Percentiles rank a stretch among this genome's conserved stretches.
Evolutionary conservation across 2,329 filamentous ascomycete genomes (phyloP).

Genomic region (Coniochaeta pulveracea): DNA sequence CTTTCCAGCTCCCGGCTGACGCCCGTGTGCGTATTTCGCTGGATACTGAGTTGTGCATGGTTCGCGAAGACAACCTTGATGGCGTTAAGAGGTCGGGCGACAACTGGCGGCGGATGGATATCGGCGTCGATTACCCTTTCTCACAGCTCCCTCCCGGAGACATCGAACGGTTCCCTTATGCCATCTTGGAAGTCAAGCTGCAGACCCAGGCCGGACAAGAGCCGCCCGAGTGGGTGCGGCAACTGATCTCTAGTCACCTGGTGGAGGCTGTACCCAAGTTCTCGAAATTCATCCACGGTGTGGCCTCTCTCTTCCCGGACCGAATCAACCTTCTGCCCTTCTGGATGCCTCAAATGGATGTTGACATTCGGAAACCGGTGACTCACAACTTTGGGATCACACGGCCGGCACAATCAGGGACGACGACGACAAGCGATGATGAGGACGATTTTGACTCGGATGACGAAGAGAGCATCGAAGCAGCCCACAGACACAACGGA

Average conservation of each 20-base stretch:
- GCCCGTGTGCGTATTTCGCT: slow-evolving; percentile 92
- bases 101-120: slow-evolving; percentile 96
- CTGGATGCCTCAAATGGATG: slow-evolving; percentile 98
- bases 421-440: slow-evolving; percentile 66
- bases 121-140: slow-evolving; percentile 93
- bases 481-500: slow-evolving; percentile 14
- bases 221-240: slow-evolving; percentile 90
- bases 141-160: slow-evolving; percentile 76
- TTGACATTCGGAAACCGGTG: slow-evolving; percentile 89
- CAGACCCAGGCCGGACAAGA: slow-evolving; percentile 94
- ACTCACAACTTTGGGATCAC: slow-evolving; percentile 87
- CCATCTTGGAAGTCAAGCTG: slow-evolving; percentile 91
- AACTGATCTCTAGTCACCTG: slow-evolving; percentile 84
- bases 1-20: slow-evolving; percentile 94
- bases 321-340: slow-evolving; percentile 86
- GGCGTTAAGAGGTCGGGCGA: slow-evolving; percentile 64
- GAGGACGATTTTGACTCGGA: slow-evolving; percentile 60
- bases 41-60: slow-evolving; percentile 91
- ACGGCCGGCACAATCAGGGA: slow-evolving; percentile 62
- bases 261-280: slow-evolving; percentile 99
- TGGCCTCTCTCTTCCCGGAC: slow-evolving; percentile 73
- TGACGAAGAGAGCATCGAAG: slow-evolving; percentile 36
- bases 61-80: slow-evolving; percentile 89
- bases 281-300: slow-evolving; percentile 97
- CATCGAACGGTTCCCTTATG: slow-evolving; percentile 87